phyloP scores from a whole-genome alignment of 2,329 filamentous ascomycete species.

The Coniochaeta sp. region DNA sequence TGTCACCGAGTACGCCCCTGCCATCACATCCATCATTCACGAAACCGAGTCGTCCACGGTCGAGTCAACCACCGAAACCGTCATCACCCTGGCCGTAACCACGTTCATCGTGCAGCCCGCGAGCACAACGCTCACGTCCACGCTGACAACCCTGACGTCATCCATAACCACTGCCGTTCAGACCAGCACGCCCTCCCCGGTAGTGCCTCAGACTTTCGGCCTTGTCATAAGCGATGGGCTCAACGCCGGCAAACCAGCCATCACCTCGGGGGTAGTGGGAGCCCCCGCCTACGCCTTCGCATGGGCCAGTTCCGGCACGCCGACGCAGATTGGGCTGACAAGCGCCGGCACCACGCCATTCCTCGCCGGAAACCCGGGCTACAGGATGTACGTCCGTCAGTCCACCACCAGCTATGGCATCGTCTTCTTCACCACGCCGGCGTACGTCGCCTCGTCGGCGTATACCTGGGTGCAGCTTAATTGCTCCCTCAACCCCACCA shows the following conservation, averaged over 20 bases:
- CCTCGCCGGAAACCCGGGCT: too few relatives aligned
- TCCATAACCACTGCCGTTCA: background rate
- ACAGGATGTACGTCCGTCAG: too few relatives aligned
- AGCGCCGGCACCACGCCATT: too few relatives aligned
- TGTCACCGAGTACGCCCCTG: background rate
- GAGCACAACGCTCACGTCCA: slow-evolving; percentile 1
- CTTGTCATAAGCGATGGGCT: background rate
- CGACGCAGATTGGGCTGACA: too few relatives aligned
- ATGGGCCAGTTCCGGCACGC: too few relatives aligned
- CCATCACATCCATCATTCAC: slow-evolving; percentile 1
- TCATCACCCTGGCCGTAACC: slow-evolving; percentile 4
- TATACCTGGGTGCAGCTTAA: too few relatives aligned
- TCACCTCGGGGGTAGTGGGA: too few relatives aligned
- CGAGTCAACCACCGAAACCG: slow-evolving; percentile 1
- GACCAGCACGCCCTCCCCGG: background rate
- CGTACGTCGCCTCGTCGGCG: too few relatives aligned
- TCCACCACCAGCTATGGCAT: too few relatives aligned
- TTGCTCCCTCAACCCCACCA: too few relatives aligned
- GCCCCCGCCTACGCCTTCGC: too few relatives aligned
- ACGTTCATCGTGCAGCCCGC: slow-evolving; percentile 4
- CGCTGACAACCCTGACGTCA: slow-evolving; percentile 1
- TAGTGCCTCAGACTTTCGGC: background rate
- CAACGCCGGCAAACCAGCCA: background rate
- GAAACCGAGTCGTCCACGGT: background rate
- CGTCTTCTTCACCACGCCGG: too few relatives aligned